Evolutionary conservation across 208 protist species (phyloP).

Genomic region (Blechomonas ayalai): DNA sequence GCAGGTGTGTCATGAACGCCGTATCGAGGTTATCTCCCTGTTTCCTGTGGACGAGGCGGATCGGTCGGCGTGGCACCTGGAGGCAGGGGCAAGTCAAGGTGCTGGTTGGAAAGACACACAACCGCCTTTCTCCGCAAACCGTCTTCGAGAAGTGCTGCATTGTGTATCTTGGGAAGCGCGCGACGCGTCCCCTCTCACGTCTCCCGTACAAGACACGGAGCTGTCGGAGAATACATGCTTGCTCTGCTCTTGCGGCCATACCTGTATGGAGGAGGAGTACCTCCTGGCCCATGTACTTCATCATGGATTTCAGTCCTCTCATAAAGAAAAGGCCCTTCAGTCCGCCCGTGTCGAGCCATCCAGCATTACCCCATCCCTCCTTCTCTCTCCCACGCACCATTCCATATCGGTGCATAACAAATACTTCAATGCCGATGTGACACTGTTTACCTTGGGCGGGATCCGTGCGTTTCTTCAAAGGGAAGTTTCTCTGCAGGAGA

Average conservation of each 20-base stretch:
- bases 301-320: not conserved
- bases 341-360: not conserved
- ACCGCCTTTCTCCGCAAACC: constrained; percentile 23
- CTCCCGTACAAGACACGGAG: too few relatives aligned
- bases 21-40: constrained; percentile 24
- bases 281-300: constrained; percentile 7
- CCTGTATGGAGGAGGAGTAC: constrained; percentile 28
- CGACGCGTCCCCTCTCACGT: too few relatives aligned
- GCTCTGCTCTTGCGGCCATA: constrained; percentile 16
- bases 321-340: not conserved
- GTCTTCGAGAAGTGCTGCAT: constrained; percentile 47
- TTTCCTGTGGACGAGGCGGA: too few relatives aligned
- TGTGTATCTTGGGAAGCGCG: constrained; percentile 20
- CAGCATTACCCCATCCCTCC: too few relatives aligned
- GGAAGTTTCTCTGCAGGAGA: too few relatives aligned
- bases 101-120: constrained; percentile 10
- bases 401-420: constrained; percentile 15
- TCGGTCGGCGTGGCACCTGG: not conserved
- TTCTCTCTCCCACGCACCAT: too few relatives aligned
- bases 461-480: too few relatives aligned
- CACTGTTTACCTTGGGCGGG: constrained; percentile 3
- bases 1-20: constrained; percentile 24
- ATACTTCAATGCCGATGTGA: constrained; percentile 27
- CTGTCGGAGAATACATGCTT: not conserved
- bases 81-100: not conserved